Evolutionary conservation across 768 basidiomycete genomes (phyloP), one percentile per base, ranked within the genome.

Genomic region (Kwoniella pini): DNA sequence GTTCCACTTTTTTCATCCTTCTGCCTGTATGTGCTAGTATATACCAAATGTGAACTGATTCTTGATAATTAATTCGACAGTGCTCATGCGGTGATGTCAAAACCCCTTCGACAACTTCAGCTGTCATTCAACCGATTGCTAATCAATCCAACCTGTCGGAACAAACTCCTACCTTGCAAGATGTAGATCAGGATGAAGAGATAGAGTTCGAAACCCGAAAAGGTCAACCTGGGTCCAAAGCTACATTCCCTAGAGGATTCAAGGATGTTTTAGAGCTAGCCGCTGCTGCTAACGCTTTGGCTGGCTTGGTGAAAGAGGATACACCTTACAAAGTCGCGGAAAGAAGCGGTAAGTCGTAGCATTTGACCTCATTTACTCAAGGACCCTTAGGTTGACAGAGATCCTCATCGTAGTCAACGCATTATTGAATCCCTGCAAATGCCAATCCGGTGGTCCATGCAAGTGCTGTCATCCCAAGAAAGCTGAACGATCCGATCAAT

Each of bases 341-440:
- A 22, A 19, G 69, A 46, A 69, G 60, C 44, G 69, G 72, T 74
- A 38, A 60, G 72, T 64, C 21, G 21, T 21, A 12, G n/a, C 46
- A 11, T 19, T 4, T 31, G 26, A 42, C n/a, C 6, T 36, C 9
- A 13, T n/a, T n/a, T n/a, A n/a, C n/a, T n/a, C n/a, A n/a, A n/a
- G n/a, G n/a, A n/a, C n/a, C n/a, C n/a, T n/a, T n/a, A n/a, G n/a
- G n/a, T n/a, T n/a, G n/a, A n/a, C n/a, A n/a, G n/a, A n/a, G n/a
- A n/a, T 50, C 4, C 15, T 30, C 10, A 30, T 9, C 48, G 9
- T 10, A 70, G 71, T 62, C 21, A 2, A 13, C 13, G 45, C 57
- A 12, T 64, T 80, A 0, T 60, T 80, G 17, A 80, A 79, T 55
- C 71, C 79, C 0, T 80, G 79, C 59, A 64, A 70, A 26, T 80